Conservation (phyloP, 495 filamentous ascomycete species). For the Xylaria nigripes region DNA sequence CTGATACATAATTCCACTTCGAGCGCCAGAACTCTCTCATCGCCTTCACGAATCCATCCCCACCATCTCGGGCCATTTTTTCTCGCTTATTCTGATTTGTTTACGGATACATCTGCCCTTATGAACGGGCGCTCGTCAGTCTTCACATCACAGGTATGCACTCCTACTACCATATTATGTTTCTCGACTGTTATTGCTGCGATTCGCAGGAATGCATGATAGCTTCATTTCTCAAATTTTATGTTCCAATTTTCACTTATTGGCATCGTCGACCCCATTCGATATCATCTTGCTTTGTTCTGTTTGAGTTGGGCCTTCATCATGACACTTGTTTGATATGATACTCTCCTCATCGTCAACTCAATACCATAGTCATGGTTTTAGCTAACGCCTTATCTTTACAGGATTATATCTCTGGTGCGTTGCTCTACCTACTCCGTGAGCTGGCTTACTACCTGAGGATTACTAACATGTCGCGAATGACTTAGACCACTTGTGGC, state of each 20-base stretch:
- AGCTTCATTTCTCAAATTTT: slow-evolving; percentile 14
- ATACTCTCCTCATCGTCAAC: slow-evolving; percentile 1
- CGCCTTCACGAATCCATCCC: background rate
- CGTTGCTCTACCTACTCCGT: slow-evolving; percentile 22
- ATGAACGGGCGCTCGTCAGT: slow-evolving; percentile 91
- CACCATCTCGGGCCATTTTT: slow-evolving; percentile 2
- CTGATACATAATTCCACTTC: slow-evolving; percentile 7
- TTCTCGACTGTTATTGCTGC: slow-evolving; percentile 7
- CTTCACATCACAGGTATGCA: slow-evolving; percentile 92
- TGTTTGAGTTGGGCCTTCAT: background rate
- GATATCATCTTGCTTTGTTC: background rate
- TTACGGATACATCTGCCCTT: slow-evolving; percentile 50
- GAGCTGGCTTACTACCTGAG: slow-evolving; percentile 37
- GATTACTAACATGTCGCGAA: slow-evolving; percentile 28
- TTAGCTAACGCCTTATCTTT: slow-evolving; percentile 29
- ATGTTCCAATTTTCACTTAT: background rate
- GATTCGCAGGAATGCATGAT: slow-evolving; percentile 2
- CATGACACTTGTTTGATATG: background rate
- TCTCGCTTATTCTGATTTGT: slow-evolving; percentile 17
- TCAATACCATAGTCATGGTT: slow-evolving; percentile 2
- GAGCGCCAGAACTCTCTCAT: background rate
- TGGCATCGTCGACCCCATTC: background rate
- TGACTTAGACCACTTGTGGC: slow-evolving; percentile 89
- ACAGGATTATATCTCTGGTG: slow-evolving; percentile 94
- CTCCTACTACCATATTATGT: slow-evolving; percentile 4